Percentiles rank a stretch among this genome's conserved stretches.
Evolutionary conservation across 2,329 filamentous ascomycete genomes (phyloP).

Genomic region (Penicillium sp.): DNA sequence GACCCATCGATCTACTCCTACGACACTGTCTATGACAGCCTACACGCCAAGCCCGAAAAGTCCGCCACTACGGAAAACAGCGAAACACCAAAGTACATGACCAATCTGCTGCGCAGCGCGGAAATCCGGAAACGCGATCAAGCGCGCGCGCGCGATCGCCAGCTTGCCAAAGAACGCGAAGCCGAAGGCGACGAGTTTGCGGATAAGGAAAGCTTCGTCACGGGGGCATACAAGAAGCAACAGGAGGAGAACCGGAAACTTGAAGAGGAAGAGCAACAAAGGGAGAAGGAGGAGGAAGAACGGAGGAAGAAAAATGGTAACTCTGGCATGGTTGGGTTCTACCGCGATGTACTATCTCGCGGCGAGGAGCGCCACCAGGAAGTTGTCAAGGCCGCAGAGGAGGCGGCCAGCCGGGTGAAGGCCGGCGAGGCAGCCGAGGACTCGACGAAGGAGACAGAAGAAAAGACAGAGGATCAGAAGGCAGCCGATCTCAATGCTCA

Average conservation of each 20-base stretch:
- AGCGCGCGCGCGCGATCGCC: conserved; percentile 63
- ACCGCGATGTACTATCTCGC: conserved; percentile 62
- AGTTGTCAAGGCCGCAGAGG: conserved; percentile 59
- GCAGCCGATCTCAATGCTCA: conserved; percentile 58
- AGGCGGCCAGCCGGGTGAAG: conserved; percentile 41
- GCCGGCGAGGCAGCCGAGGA: conserved; percentile 37
- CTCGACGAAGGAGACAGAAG: conserved; percentile 31
- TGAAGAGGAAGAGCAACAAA: conserved; percentile 62
- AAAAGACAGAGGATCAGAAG: conserved; percentile 57
- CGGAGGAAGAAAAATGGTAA: conserved; percentile 51
- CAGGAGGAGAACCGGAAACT: conserved; percentile 62
- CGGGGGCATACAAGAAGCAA: conserved; percentile 66
- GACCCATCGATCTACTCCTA: conserved; percentile 56
- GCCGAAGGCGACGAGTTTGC: conserved; percentile 69
- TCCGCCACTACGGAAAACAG: conserved; percentile 23
- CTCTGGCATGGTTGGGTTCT: conserved; percentile 64
- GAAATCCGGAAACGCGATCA: conserved; percentile 67
- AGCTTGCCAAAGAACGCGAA: conserved; percentile 64
- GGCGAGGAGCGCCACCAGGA: conserved; percentile 62
- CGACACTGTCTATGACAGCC: conserved; percentile 53
- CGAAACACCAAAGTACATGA: conserved; percentile 63
- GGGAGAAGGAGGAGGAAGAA: conserved; percentile 59
- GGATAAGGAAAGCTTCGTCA: conserved; percentile 71
- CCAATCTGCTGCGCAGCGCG: conserved; percentile 61
- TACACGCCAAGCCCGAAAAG: conserved; percentile 46